These are phyloP conservation scores for Eucalyptus guilfoylei DNA, from an alignment of 345 rosid species.

Conservation along the genomic window DNA sequence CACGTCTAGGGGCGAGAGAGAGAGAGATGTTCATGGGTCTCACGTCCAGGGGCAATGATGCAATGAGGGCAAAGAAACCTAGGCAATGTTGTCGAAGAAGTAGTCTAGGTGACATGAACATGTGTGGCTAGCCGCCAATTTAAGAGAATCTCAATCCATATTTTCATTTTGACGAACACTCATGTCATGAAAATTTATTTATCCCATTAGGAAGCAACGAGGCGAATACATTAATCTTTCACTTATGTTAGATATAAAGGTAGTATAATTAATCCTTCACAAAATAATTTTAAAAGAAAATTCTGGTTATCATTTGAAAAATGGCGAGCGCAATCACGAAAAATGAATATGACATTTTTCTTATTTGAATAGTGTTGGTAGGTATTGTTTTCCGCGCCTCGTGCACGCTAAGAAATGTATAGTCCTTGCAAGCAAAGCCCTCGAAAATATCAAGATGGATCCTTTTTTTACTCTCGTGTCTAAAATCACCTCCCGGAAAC, in stretches of 20 bases:
- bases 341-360: not conserved
- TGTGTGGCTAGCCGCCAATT: not conserved
- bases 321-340: not conserved
- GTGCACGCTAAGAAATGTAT: not conserved
- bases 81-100: not conserved
- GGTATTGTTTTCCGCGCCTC: not conserved
- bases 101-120: not conserved
- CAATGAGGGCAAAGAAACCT: not conserved
- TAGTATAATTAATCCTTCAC: not conserved
- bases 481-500: no score
- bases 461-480: no score
- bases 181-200: not conserved
- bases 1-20: not conserved
- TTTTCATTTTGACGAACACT: not conserved
- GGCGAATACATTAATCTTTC: not conserved
- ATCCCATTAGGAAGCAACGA: not conserved
- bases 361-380: not conserved
- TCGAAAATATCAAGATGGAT: no score
- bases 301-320: not conserved
- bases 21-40: no score
- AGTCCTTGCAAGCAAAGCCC: not conserved
- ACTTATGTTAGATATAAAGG: not conserved
- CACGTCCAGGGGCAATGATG: not conserved
- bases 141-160: not conserved
- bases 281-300: not conserved